Evolutionary conservation across 306 rosid species (phyloP).

Genomic region (Cucumis cinereus): DNA sequence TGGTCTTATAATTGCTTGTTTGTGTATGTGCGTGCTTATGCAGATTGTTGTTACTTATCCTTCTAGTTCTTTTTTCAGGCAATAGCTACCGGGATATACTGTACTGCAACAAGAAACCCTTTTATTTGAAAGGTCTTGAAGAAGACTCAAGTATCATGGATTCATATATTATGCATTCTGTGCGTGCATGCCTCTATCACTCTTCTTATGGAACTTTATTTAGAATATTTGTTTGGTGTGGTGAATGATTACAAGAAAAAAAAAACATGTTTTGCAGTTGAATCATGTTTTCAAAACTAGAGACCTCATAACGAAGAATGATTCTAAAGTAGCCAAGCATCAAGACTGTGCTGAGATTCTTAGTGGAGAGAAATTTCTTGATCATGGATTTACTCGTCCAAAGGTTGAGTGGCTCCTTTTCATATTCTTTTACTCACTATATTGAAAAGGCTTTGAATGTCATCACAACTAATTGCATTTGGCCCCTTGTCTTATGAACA

Average conservation of each 20-base stretch:
- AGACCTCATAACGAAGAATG: conserved; percentile 65
- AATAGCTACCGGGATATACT: conserved; percentile 71
- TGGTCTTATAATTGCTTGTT: not conserved
- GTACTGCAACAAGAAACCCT: conserved; percentile 76
- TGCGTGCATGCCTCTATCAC: conserved; percentile 23
- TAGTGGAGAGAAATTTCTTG: conserved; percentile 42
- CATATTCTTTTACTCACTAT: not conserved
- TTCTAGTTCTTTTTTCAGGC: conserved; percentile 30
- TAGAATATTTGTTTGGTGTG: not conserved
- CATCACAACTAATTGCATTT: not conserved
- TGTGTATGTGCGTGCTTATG: not conserved
- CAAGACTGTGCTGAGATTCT: conserved; percentile 26
- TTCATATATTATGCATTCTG: conserved; percentile 76
- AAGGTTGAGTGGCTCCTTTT: conserved; percentile 36
- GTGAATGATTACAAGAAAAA: conserved; percentile 2
- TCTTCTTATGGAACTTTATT: not conserved
- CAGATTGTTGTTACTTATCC: not conserved
- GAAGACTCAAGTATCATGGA: conserved; percentile 62
- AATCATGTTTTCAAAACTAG: conserved; percentile 73
- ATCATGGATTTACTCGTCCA: conserved; percentile 93
- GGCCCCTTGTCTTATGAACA: not conserved
- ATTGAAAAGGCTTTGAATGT: not conserved
- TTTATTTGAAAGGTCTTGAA: conserved; percentile 61
- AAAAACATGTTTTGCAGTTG: conserved; percentile 55
- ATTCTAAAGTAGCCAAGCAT: conserved; percentile 40